phyloP scores from a whole-genome alignment of 345 rosid genomes.

The Populus davidiana region DNA sequence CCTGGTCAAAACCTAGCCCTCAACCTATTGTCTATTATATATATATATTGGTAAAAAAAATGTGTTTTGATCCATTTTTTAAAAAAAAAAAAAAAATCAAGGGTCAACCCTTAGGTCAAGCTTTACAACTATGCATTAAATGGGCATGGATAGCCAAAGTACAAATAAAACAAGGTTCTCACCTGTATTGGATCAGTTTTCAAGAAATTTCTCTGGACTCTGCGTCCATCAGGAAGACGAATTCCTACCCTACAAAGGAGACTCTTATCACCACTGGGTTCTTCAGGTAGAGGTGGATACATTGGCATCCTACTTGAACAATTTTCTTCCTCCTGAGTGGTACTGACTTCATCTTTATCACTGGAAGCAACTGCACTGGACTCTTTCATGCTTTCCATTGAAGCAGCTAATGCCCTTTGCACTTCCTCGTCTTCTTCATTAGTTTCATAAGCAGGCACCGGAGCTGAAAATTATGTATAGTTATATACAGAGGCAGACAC shows the following conservation, averaged over 20 bases:
- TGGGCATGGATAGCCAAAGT: not conserved
- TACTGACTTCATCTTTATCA: slow-evolving; percentile 16
- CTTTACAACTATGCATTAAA: too few relatives aligned
- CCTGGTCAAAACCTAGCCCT: too few relatives aligned
- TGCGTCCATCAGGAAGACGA: slow-evolving; percentile 90
- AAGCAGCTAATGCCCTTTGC: slow-evolving; percentile 59
- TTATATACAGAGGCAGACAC: not conserved
- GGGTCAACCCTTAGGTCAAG: too few relatives aligned
- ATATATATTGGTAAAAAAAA: too few relatives aligned
- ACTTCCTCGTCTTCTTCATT: slow-evolving; percentile 59
- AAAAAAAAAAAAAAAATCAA: too few relatives aligned
- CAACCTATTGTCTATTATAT: too few relatives aligned
- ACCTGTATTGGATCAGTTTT: slow-evolving; percentile 79
- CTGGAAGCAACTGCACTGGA: slow-evolving; percentile 20
- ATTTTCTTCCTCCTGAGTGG: slow-evolving; percentile 40
- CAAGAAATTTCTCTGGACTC: slow-evolving; percentile 79
- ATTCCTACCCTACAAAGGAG: slow-evolving; percentile 84
- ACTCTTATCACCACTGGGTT: slow-evolving; percentile 75
- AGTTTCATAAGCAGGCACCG: slow-evolving; percentile 37
- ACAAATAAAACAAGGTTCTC: not conserved
- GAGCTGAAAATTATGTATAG: slow-evolving; percentile 11
- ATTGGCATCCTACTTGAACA: slow-evolving; percentile 36
- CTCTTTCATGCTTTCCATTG: slow-evolving; percentile 51
- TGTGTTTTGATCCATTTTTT: too few relatives aligned
- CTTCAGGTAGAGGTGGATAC: slow-evolving; percentile 87